Conservation (phyloP, 2,329 filamentous ascomycete genomes). For the Penicillium oxalicum region DNA sequence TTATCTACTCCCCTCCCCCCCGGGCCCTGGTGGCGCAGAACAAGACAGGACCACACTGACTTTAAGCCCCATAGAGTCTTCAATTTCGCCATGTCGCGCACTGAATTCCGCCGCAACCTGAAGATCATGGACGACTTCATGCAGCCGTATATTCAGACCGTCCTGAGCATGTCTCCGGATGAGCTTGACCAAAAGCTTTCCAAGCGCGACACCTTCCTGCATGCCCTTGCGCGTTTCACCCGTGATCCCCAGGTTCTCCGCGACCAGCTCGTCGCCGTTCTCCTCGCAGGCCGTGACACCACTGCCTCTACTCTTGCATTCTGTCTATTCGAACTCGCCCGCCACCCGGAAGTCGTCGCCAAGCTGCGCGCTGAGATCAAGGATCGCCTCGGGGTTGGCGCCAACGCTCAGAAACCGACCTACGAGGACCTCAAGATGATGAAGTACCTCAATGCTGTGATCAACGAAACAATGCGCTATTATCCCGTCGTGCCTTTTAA, state of each 20-base stretch:
- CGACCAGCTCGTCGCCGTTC: conserved; percentile 75
- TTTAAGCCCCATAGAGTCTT: conserved; percentile 47
- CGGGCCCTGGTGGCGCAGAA: neutral
- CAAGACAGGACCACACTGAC: conserved; percentile 5
- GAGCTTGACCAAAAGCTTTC: conserved; percentile 66
- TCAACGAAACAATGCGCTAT: conserved; percentile 72
- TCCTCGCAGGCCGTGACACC: conserved; percentile 78
- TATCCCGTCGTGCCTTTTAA: conserved; percentile 78
- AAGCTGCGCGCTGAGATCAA: conserved; percentile 71
- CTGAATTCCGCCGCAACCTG: conserved; percentile 58
- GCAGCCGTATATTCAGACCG: conserved; percentile 68
- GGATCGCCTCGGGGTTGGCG: conserved; percentile 56
- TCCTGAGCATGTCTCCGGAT: conserved; percentile 61
- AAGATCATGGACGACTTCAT: conserved; percentile 69
- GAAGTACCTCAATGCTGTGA: conserved; percentile 66
- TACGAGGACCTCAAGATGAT: conserved; percentile 81
- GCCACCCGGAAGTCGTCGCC: conserved; percentile 59
- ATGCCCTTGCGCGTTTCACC: conserved; percentile 76
- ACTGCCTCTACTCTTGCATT: conserved; percentile 77
- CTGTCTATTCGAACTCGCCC: conserved; percentile 73
- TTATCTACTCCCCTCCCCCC: neutral
- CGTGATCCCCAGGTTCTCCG: conserved; percentile 60
- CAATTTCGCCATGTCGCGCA: conserved; percentile 56
- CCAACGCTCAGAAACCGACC: conserved; percentile 47
- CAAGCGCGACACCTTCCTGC: conserved; percentile 77